Evolutionary conservation across 306 rosid species (phyloP), one percentile per base, ranked within the genome.

Genomic region (Senna siamea): DNA sequence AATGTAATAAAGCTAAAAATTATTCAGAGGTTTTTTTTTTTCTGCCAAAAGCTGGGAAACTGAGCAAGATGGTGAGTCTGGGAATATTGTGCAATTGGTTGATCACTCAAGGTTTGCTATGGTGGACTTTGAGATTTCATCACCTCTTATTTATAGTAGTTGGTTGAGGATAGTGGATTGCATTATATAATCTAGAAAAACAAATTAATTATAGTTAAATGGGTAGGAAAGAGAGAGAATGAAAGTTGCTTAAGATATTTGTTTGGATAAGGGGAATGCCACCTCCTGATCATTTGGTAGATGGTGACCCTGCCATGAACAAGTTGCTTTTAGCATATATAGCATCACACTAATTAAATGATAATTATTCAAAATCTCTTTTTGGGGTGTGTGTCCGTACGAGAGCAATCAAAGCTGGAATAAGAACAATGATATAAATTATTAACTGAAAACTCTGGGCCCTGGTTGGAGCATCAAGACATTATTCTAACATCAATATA

Each of bases 231-330:
- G 75, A 52, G 81, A 74, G 62, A 54, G 43, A 22, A 51, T 43
- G 26, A 12, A 54, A 83, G 82, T 72, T 82, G 85, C 65, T 86
- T 73, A 6, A 81, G 93, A 93, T 91, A 93, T 87, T 88, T 90
- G 82, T 86, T 84, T 89, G 96, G 97, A 91, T 91, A 91, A 91
- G 93, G 75, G 83, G 71, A 83, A 90, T 87, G 89, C 84, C 67
- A 58, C 83, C 66, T 54, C 59, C 72, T 71, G 78, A 87, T 81
- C 88, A 82, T 90, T 86, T 89, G 88, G 73, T 18, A 48, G 89
- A 91, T 73, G 72, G 85, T 69, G 94, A 88, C 87, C 72, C 80
- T 46, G 71, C 72, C 67, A 68, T 75, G 56, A 85, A 71, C 90
- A 85, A 90, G 85, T 89, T 84, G 90, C 89, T 79, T 83, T 82